Conservation (phyloP, 129 eudicot genomes). For the Dittrichia graveolens region DNA sequence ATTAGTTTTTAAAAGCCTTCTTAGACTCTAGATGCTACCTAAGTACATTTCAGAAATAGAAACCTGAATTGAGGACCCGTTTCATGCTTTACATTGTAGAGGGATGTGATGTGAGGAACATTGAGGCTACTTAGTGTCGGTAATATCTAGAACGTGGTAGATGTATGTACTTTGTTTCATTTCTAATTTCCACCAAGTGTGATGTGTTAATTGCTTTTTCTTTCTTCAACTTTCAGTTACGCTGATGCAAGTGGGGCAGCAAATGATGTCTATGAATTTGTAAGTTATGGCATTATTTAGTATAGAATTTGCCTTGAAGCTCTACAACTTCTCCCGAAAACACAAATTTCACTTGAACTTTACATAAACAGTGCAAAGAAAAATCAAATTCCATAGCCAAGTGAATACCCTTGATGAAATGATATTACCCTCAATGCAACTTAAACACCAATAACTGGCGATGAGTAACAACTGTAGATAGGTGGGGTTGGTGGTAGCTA, state of each 20-base stretch:
- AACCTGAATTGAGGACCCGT: not conserved
- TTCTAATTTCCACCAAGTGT: not conserved
- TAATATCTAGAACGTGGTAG: not conserved
- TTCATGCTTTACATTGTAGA: constrained; percentile 6
- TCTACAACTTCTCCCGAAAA: constrained; percentile 1
- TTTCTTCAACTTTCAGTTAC: constrained; percentile 53
- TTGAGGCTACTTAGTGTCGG: not conserved
- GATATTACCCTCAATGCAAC: too few species aligned
- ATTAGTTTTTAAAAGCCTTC: too few species aligned
- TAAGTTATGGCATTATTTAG: constrained; percentile 43
- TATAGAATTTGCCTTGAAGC: constrained; percentile 11
- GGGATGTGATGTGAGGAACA: not conserved
- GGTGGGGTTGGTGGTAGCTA: too few species aligned
- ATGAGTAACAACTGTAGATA: too few species aligned
- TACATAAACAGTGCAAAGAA: constrained; percentile 3
- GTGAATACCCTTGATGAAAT: not conserved
- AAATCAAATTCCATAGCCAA: constrained; percentile 1
- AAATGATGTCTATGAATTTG: constrained; percentile 94
- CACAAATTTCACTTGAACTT: not conserved
- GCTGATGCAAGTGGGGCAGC: constrained; percentile 99
- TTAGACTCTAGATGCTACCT: too few species aligned
- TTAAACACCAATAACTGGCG: too few species aligned
- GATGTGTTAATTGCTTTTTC: constrained; percentile 40
- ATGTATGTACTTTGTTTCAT: not conserved
- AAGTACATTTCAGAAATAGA: too few species aligned